Percentiles rank a stretch among this genome's conserved stretches.
Evolutionary conservation across 2,329 filamentous ascomycete genomes (phyloP).

Genomic region (Fusarium chaquense): DNA sequence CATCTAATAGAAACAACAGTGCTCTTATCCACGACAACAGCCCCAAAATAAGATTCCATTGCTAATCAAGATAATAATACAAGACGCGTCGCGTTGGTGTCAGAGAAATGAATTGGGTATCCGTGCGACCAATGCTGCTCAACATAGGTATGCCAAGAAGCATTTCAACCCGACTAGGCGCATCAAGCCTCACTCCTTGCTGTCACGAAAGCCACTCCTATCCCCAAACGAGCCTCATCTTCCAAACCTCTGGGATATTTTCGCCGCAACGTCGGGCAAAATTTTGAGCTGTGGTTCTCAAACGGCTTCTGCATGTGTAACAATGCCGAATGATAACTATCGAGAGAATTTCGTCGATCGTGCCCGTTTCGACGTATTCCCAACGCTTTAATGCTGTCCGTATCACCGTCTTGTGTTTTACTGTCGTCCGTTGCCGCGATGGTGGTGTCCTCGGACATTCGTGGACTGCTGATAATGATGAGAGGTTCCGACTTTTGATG

Average conservation of each 20-base stretch:
- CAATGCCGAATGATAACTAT: slow-evolving; percentile 1
- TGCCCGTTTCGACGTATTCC: background rate
- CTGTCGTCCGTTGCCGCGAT: background rate
- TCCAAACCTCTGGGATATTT: background rate
- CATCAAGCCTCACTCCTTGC: background rate
- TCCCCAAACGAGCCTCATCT: slow-evolving; percentile 1
- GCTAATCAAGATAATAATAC: background rate
- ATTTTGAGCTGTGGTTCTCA: background rate
- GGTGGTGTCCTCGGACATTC: background rate
- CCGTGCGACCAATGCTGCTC: background rate
- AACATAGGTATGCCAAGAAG: background rate
- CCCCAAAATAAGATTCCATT: background rate
- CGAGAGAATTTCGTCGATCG: background rate
- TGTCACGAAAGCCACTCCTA: background rate
- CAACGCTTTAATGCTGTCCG: background rate
- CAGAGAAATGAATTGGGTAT: background rate
- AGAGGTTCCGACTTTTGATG: background rate
- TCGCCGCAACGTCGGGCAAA: background rate
- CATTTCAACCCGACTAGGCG: background rate
- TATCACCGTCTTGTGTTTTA: background rate
- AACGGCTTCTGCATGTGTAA: background rate
- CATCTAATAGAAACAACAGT: background rate
- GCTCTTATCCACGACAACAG: background rate
- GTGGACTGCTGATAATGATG: background rate
- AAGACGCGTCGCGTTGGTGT: background rate